Evolutionary conservation across 345 rosid genomes (phyloP).

Genomic region (Eucalyptus tenuipes): DNA sequence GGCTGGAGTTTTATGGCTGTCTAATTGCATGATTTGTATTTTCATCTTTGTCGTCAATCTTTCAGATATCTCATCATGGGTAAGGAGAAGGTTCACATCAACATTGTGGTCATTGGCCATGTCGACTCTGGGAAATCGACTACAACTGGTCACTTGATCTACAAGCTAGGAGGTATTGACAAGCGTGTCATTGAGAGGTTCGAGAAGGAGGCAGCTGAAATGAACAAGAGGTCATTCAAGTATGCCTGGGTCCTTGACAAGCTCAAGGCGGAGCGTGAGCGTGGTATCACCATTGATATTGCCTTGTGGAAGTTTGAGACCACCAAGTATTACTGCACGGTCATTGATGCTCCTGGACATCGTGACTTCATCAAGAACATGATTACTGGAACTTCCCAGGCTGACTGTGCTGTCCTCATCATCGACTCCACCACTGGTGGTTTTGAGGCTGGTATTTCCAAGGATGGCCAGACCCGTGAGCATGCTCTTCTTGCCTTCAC

Average conservation of each 20-base stretch:
- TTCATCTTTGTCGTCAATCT: neutral
- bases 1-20: neutral
- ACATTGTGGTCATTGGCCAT: constrained; percentile 82
- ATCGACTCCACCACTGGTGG: constrained; percentile 84
- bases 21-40: neutral
- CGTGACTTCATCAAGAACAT: constrained; percentile 79
- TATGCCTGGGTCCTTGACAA: constrained; percentile 87
- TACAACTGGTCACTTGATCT: constrained; percentile 76
- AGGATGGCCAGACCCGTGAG: constrained; percentile 78
- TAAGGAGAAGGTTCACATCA: constrained; percentile 73
- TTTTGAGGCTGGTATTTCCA: constrained; percentile 76
- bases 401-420: constrained; percentile 73
- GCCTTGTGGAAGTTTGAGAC: constrained; percentile 86
- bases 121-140: constrained; percentile 86
- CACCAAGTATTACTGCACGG: constrained; percentile 72
- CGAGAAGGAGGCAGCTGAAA: constrained; percentile 90
- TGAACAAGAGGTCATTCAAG: constrained; percentile 88
- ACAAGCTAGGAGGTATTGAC: constrained; percentile 83
- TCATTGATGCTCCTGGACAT: constrained; percentile 79
- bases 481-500: constrained; percentile 57
- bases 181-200: constrained; percentile 83
- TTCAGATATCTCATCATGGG: constrained; percentile 29
- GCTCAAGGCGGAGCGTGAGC: constrained; percentile 80
- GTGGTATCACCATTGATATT: constrained; percentile 80
- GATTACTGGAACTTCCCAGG: constrained; percentile 84